Conservation (phyloP, 345 rosid genomes). For the thale cress (Arabidopsis thaliana) region DNA sequence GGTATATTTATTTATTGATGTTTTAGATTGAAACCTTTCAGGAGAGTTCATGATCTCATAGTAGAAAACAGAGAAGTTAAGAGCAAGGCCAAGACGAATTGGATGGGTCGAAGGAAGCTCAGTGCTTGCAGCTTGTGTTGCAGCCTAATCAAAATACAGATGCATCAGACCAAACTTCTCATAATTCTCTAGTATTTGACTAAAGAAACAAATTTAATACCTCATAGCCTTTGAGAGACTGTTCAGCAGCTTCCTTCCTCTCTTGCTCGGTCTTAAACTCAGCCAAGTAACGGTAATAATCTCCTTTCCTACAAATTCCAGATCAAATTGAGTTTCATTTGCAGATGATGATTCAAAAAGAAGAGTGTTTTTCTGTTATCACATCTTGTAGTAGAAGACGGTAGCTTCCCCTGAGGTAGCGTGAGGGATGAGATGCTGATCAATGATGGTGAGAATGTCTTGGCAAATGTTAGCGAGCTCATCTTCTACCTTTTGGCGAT, state of each 20-base stretch:
- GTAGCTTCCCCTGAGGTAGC: conserved; percentile 93
- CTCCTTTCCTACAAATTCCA: conserved; percentile 73
- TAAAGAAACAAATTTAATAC: conserved; percentile 38
- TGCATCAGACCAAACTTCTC: conserved; percentile 7
- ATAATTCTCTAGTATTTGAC: background rate
- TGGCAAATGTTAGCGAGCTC: conserved; percentile 86
- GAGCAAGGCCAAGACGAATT: conserved; percentile 98
- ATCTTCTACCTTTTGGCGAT: conserved; percentile 92
- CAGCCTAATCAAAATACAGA: conserved; percentile 60
- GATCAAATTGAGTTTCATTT: background rate
- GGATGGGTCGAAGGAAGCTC: conserved; percentile 99
- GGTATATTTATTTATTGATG: background rate
- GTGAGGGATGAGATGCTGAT: conserved; percentile 80
- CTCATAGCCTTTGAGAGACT: conserved; percentile 94
- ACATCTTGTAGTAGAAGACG: conserved; percentile 98
- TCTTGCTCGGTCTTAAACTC: conserved; percentile 93
- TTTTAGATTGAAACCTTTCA: conserved; percentile 62
- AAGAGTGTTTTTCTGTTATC: conserved; percentile 23
- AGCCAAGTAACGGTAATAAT: conserved; percentile 89
- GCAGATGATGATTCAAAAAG: background rate
- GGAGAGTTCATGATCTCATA: conserved; percentile 99
- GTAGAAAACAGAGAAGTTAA: conserved; percentile 97
- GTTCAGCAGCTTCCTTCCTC: conserved; percentile 92
- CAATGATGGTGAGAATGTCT: conserved; percentile 86
- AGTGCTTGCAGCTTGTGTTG: conserved; percentile 81